Base-by-base conservation (phyloP, 768 basidiomycete species). In the Sarcodon aspratus region DNA sequence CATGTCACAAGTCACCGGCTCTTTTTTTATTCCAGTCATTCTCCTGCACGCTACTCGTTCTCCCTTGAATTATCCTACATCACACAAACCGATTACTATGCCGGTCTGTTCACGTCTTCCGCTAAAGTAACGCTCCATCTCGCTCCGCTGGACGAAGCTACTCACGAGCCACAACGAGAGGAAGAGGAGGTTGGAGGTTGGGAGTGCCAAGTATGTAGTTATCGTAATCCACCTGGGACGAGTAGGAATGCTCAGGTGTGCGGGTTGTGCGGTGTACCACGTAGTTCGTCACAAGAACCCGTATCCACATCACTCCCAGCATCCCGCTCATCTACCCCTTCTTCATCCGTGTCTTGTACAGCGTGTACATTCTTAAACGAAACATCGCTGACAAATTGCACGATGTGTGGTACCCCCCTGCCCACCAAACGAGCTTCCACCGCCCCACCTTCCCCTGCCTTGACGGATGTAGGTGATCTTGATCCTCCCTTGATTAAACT, bases 341-440 rank as follows among this genome's bases (percentile, higher is more conserved):
- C 66, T 40, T 61, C 63, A 15, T 60, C 63, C 37, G 69, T 85
- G 40, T 65, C 84, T 11, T 99, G 95, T 63, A 75, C 82, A 1
- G 81, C 80, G 1, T 99, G 96, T 61, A 98, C 95, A 1, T 99
- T 94, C 61, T 69, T 94, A 10, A 99, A 99, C 64, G 82, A 87
- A 52, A 79, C 79, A 0, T 82, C 77, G 1, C 69, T 93, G 48
- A 63, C 63, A 0, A 61, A 67, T 7, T 98, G 95, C 66, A 95
- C 97, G 63, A 85, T 98, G 3, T 98, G 95, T 60, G 73, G 72
- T 6, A 83, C 90, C 4, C 68, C 77, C 0, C 68, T 97, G 9
- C 80, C 79, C 31, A 57, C 50, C 13, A 44, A 51, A 4, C 37
- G 54, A 15, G 49, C 59, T 31, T 44, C 54, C 48, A 33, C 59